Percentiles rank a stretch among this genome's conserved stretches.
These are phyloP conservation scores for Williopsis jadinii DNA, from an alignment of 1,139 yeast species.

Conservation along the genomic window DNA sequence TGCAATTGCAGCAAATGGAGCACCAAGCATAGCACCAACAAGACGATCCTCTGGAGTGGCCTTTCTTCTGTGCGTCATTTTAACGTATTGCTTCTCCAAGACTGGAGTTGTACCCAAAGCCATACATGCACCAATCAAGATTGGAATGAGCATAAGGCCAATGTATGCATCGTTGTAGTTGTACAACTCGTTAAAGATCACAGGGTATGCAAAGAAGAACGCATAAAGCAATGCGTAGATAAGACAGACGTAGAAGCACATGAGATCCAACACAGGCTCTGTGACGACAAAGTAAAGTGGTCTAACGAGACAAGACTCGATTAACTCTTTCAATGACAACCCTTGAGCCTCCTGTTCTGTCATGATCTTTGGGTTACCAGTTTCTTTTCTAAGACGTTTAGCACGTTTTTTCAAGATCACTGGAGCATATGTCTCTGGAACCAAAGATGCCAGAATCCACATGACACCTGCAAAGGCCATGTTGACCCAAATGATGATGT, in stretches of 20 bases:
- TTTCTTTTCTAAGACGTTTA: conserved; percentile 58
- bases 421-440: conserved; percentile 92
- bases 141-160: conserved; percentile 84
- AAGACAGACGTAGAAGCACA: conserved; percentile 80
- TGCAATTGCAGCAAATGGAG: conserved; percentile 85
- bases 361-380: conserved; percentile 78
- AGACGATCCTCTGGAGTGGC: conserved; percentile 87
- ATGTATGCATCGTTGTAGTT: conserved; percentile 61
- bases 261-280: conserved; percentile 77
- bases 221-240: conserved; percentile 85
- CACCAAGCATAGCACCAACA: conserved; percentile 83
- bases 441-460: conserved; percentile 54
- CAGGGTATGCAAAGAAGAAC: conserved; percentile 87
- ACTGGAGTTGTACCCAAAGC: conserved; percentile 70
- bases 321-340: conserved; percentile 52
- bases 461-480: conserved; percentile 86
- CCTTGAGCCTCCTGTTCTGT: conserved; percentile 89
- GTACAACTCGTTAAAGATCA: conserved; percentile 59
- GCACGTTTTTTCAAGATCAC: conserved; percentile 75
- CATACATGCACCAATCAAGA: conserved; percentile 72
- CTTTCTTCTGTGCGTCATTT: conserved; percentile 44
- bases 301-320: conserved; percentile 61
- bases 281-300: conserved; percentile 69
- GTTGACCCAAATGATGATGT: conserved; percentile 79
- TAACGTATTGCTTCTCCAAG: conserved; percentile 54